Base-by-base conservation (phyloP, 2,329 filamentous ascomycete species). In the Salinomyces thailandicus region DNA sequence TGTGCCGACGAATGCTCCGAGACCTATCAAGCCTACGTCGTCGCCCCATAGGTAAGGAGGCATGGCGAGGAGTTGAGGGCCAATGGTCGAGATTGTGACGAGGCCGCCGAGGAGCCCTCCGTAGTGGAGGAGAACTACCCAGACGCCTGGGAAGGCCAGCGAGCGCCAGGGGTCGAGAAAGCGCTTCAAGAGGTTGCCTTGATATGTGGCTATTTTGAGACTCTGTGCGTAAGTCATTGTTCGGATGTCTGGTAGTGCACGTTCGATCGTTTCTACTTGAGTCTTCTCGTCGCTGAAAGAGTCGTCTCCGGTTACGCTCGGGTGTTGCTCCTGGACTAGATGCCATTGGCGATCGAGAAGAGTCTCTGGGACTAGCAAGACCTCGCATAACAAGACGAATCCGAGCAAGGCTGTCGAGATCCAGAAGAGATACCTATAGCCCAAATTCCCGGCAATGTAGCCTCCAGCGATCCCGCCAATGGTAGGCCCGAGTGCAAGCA, bases 31-130 rank as follows among this genome's bases (percentile, higher is more conserved):
- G 0, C 63, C 62, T 11, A 55, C 57, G 18, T 61, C 47, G 5
- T 53, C 45, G 14, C 60, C 61, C 62, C 61, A 66, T 2, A 62
- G 52, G 36, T 64, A 65, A 0, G 62, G 63, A 9, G 62, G 62
- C 5, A 41, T 44, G 5, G 58, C 49, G 2, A 65, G 50, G 2
- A 64, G 34, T 33, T 60, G 55, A 0, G 62, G 55, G 3, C 50
- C 57, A n/a, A 66, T 50, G 2, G 52, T 58, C 29, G 57, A 55
- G 28, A 60, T 55, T 1, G 58, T 58, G 13, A 66, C 61, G 24
- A 63, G 53, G 2, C 58, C 54, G 12, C 59, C 62, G 5, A 65
- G 57, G 1, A 66, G 50, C 1, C 62, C 62, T 5, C 60, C 60
- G 36, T 66, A 65, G 50, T 62, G 62, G 0, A 58, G 41, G 29